A percentile compares a stretch with the other conserved stretches of the same genome.
These are phyloP conservation scores for Abelmoschus esculentus DNA, from an alignment of 345 rosid species.

Conservation along the genomic window DNA sequence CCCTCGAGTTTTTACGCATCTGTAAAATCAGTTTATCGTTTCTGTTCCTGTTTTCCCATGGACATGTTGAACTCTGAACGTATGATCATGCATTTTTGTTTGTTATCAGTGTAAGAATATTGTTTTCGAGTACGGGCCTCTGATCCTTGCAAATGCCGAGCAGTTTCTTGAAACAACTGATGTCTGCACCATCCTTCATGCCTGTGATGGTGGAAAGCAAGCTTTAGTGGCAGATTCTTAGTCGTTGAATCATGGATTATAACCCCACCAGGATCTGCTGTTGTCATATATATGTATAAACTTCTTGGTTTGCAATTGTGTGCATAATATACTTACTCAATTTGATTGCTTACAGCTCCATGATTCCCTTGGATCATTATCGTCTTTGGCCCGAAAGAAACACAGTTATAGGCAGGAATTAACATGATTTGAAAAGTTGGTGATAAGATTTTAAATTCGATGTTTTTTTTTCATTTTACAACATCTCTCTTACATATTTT, in stretches of 20 bases:
- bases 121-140: constrained; percentile 84
- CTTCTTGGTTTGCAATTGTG: neutral
- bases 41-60: neutral
- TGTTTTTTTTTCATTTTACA: too few relatives aligned
- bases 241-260: neutral
- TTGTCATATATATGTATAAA: neutral
- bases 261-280: neutral
- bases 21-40: neutral
- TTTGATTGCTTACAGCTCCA: neutral
- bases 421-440: too few relatives aligned
- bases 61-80: neutral
- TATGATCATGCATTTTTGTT: neutral
- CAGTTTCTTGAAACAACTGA: constrained; percentile 71
- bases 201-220: constrained; percentile 30
- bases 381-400: too few relatives aligned
- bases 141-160: constrained; percentile 60
- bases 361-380: too few relatives aligned
- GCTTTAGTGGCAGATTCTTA: constrained; percentile 41
- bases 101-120: constrained; percentile 69
- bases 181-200: constrained; percentile 56
- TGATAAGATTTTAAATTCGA: too few relatives aligned
- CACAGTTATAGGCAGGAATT: too few relatives aligned
- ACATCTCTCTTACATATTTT: too few relatives aligned
- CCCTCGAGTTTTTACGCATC: neutral
- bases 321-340: neutral